These are phyloP conservation scores for Guillardia theta DNA, from an alignment of 78 protist species.

Conservation along the genomic window DNA sequence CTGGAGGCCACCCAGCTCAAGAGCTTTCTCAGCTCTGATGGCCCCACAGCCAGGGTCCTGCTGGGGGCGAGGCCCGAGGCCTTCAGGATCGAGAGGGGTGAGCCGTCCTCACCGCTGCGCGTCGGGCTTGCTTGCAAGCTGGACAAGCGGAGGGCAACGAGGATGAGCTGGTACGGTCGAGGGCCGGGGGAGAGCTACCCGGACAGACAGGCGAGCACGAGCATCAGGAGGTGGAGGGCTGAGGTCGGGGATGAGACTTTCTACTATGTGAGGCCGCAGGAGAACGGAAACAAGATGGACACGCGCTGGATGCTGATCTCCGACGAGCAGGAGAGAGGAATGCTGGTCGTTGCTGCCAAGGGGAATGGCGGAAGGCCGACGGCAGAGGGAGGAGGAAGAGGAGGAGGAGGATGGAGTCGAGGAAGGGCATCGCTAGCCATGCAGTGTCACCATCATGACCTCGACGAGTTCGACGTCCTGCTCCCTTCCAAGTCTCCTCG, in stretches of 20 bases:
- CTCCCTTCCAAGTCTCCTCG: background rate
- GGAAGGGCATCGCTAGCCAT: constrained; percentile 17
- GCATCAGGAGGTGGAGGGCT: background rate
- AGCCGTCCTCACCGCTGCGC: background rate
- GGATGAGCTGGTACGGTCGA: background rate
- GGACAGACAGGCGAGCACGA: background rate
- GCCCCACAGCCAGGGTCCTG: background rate
- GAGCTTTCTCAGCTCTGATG: background rate
- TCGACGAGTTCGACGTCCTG: background rate
- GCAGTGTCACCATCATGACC: background rate
- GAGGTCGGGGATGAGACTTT: background rate
- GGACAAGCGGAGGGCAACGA: background rate
- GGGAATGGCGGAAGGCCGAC: background rate
- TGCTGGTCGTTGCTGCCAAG: background rate
- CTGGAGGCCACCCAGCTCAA: background rate
- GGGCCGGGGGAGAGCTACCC: background rate
- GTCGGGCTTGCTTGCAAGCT: background rate
- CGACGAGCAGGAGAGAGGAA: background rate
- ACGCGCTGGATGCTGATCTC: background rate
- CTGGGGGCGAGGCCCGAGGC: background rate
- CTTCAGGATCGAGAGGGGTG: background rate
- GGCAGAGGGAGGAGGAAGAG: too few species aligned
- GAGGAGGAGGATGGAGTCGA: too few species aligned
- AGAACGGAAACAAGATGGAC: background rate
- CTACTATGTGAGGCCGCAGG: background rate